Percentiles rank a stretch among this genome's conserved stretches.
Evolutionary conservation across 2,329 filamentous ascomycete species (phyloP).

Genomic region (Fusarium sp.): DNA sequence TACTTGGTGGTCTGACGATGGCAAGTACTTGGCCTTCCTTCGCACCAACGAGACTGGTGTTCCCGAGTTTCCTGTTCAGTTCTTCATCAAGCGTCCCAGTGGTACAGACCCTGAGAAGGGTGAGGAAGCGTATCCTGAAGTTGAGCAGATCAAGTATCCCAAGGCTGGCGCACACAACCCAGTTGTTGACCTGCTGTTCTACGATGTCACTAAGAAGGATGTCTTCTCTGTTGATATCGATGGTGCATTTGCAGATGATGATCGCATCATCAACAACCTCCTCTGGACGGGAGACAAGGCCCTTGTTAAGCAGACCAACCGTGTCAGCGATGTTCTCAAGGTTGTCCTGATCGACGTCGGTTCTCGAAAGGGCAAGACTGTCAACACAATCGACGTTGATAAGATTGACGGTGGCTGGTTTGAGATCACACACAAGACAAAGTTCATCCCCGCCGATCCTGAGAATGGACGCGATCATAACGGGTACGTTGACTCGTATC

Average conservation of each 20-base stretch:
- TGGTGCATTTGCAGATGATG: conserved; percentile 80
- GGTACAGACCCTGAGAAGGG: conserved; percentile 73
- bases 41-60: conserved; percentile 94
- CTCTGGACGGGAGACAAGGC: conserved; percentile 90
- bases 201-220: conserved; percentile 81
- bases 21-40: conserved; percentile 89
- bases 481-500: conserved; percentile 92
- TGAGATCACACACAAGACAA: conserved; percentile 88
- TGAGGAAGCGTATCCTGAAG: conserved; percentile 90
- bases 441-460: conserved; percentile 86
- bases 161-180: conserved; percentile 96
- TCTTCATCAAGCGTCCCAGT: conserved; percentile 89
- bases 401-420: conserved; percentile 97
- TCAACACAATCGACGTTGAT: conserved; percentile 82
- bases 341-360: conserved; percentile 86
- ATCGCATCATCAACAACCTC: conserved; percentile 92
- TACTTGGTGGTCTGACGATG: conserved; percentile 95
- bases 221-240: conserved; percentile 83
- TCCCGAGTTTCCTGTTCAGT: conserved; percentile 91
- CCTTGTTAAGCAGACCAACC: conserved; percentile 90
- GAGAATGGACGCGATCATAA: conserved; percentile 79
- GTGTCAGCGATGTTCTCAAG: conserved; percentile 91
- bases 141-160: conserved; percentile 94
- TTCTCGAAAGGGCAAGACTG: conserved; percentile 77
- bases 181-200: conserved; percentile 87